phyloP scores from a whole-genome alignment of 768 basidiomycete genomes.

The Candolleomyces aberdarensis region DNA sequence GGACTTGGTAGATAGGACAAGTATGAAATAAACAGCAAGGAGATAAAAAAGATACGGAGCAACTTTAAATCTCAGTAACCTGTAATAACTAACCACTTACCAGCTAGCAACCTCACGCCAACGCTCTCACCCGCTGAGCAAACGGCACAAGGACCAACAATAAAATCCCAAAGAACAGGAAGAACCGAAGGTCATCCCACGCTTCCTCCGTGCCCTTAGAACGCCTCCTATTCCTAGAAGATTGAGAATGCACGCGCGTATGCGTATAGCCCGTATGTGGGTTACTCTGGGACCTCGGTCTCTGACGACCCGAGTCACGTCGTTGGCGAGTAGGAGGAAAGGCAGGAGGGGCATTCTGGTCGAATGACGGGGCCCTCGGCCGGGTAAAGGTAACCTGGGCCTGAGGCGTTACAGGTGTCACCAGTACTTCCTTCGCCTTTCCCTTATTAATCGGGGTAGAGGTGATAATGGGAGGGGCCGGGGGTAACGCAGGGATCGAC shows the following conservation, averaged over 20 bases:
- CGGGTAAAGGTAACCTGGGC: neutral
- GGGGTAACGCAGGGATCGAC: neutral
- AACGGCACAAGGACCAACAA: neutral
- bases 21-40: no score
- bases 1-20: no score
- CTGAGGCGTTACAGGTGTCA: neutral
- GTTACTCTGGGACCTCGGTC: neutral
- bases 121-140: neutral
- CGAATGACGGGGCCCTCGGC: neutral
- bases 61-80: no score
- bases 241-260: neutral
- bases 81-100: no score
- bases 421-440: neutral
- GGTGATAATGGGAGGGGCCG: neutral
- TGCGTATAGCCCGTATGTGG: neutral
- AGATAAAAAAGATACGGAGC: no score
- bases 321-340: neutral
- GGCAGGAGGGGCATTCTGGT: no score
- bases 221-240: neutral
- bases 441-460: neutral
- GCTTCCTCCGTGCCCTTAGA: neutral
- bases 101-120: neutral
- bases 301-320: neutral
- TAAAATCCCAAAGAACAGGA: neutral
- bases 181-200: neutral